Evolutionary conservation across 2,329 filamentous ascomycete genomes (phyloP), one percentile per base, ranked within the genome.

Genomic region (Cordyceps tenuipes): DNA sequence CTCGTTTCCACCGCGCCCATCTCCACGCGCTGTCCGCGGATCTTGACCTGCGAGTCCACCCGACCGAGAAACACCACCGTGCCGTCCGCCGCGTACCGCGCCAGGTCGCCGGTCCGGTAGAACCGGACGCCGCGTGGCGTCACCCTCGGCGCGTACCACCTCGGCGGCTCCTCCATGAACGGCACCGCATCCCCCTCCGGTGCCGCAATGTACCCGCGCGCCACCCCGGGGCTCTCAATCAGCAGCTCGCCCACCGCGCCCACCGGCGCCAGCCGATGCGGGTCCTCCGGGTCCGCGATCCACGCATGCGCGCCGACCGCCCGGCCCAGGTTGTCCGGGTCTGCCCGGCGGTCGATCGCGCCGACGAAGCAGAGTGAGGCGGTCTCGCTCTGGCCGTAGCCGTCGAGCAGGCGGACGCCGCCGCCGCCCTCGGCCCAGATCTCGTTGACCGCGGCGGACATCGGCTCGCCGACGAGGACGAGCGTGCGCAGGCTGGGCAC

Each of bases 41-140:
- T 69, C 66, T 86, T 86, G 51, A 85, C 75, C 66, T 86, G 83
- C 0, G 75, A 76, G 63, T 86, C 83, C 62, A 82, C 83, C 15
- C 83, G 74, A 15, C 80, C 80, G 19, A 81, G 62, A 44, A 76
- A 81, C 0, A 71, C 66, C 5, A 82, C 64, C 5, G 68, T 67
- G 0, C 77, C 76, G 44, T 79, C 73, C 0, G 68, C 64, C 41
- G 75, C 69, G 44, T 79, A 78, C 29, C 66, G 64, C 2, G 71
- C 79, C 2, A 82, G 68, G 63, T 82, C 79, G 5, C 79, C 79
- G 2, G 79, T 80, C 61, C 75, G 76, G 64, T 79, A 82, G 8
- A 77, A 54, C 15, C 19, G 29, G 21, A 51, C 36, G 13, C 46
- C 46, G 3, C 10, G 5, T 3, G 55, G 46, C 2, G 19, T 34